Evolutionary conservation across 208 protist genomes (phyloP).

Genomic region (Wallacemonas rigidus): DNA sequence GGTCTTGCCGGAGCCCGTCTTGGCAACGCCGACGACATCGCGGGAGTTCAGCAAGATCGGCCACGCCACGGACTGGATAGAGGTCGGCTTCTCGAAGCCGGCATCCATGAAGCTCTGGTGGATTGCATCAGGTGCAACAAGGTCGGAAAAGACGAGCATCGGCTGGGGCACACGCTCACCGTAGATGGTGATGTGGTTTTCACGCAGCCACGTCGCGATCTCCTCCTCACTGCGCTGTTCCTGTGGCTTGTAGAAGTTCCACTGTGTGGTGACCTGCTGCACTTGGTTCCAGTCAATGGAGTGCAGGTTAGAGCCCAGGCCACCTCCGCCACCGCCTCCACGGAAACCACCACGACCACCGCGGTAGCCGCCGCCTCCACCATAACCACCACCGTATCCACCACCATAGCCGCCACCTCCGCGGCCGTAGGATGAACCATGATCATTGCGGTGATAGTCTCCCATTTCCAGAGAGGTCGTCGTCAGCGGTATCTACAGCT

Average conservation of each 20-base stretch:
- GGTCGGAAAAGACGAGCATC: constrained; percentile 81
- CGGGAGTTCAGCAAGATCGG: constrained; percentile 84
- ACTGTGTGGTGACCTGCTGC: constrained; percentile 72
- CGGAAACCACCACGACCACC: constrained; percentile 20
- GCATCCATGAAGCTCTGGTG: constrained; percentile 82
- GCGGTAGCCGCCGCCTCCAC: constrained; percentile 21
- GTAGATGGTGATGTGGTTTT: constrained; percentile 84
- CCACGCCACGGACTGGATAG: constrained; percentile 92
- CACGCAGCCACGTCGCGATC: constrained; percentile 68
- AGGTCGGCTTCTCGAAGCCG: constrained; percentile 76
- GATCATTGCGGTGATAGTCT: constrained; percentile 5
- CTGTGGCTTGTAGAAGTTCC: constrained; percentile 88
- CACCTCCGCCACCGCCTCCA: constrained; percentile 21
- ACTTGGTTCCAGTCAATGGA: constrained; percentile 72
- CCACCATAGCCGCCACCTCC: not conserved
- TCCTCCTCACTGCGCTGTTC: constrained; percentile 69
- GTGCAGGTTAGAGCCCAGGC: constrained; percentile 64
- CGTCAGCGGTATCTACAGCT: no score
- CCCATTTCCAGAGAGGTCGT: not conserved
- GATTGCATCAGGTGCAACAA: constrained; percentile 76
- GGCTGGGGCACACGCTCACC: constrained; percentile 84
- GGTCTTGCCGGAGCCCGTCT: constrained; percentile 93
- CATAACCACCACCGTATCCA: constrained; percentile 17
- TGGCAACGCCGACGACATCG: constrained; percentile 89
- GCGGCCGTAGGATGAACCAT: not conserved